Evolutionary conservation across 495 filamentous ascomycete genomes (phyloP), one percentile per base, ranked within the genome.

Genomic region (Neurospora tetrasperma): DNA sequence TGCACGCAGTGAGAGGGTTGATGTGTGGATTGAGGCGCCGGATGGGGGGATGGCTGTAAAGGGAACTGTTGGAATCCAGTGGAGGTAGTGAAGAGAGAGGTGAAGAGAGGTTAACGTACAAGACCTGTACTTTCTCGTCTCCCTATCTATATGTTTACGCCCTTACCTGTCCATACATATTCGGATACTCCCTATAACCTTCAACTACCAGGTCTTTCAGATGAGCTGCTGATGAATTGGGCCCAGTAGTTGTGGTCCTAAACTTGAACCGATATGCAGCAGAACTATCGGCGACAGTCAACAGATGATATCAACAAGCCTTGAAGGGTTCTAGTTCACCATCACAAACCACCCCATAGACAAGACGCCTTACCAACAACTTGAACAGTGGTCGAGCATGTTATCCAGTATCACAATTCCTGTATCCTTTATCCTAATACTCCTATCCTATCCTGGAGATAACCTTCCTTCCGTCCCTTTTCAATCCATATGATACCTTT

Each of bases 1-100:
- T 59, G 16, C 3, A 72, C 35, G n/a, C 9, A 27, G 66, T 27
- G 76, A 70, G 38, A 79, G 72, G 35, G 91, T 85, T 86, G 87
- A 89, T 71, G 82, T 91, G n/a, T 92, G 91, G 90, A 88, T 92
- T 75, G 89, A 90, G 76, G 86, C 83, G 2, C 81, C 76, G 2
- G 82, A 86, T 62, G 90, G 89, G 6, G 84, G 89, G 43, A 81
- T 90, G 54, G 87, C 88, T 69, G 90, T 91, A n/a, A 87, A 86
- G 78, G 90, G 87, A 5, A 72, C 66, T 1, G 78, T 77, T 39
- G 71, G 35, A n/a, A 12, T 69, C 9, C 44, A 39, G 35, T 59
- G 14, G 27, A 71, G 54, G 43, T 40, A 20, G 16, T 12, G 42
- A 42, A 31, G 54, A 16, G 20, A 62, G 11, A 48, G n/a, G n/a